Conservation (phyloP, 345 rosid genomes). For the Brassica nigra region DNA sequence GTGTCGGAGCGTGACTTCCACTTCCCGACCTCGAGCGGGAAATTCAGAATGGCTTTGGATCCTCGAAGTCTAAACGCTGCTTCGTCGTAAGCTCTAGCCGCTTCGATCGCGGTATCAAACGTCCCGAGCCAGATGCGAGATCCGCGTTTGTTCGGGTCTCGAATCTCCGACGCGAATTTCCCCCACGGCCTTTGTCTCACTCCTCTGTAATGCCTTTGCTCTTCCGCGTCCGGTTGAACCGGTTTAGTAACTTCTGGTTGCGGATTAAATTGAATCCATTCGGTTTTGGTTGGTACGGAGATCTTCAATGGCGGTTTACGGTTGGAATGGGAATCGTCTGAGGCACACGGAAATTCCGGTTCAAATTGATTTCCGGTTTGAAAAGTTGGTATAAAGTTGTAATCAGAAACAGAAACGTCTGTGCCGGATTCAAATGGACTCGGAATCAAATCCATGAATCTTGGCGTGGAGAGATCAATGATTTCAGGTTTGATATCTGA, state of each 20-base stretch:
- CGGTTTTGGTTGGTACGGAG: conserved; percentile 52
- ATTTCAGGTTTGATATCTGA: conserved; percentile 49
- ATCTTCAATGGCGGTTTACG: conserved; percentile 57
- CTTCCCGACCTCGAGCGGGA: conserved; percentile 85
- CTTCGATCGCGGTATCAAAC: conserved; percentile 67
- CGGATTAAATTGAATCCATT: conserved; percentile 52
- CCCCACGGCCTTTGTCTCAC: conserved; percentile 96
- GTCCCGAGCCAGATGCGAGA: conserved; percentile 90
- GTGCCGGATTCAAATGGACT: conserved; percentile 31
- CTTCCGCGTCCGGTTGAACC: conserved; percentile 16
- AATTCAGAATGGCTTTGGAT: conserved; percentile 79
- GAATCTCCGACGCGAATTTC: conserved; percentile 92
- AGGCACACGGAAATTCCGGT: neutral
- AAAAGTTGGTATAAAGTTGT: neutral
- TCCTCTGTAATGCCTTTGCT: conserved; percentile 72
- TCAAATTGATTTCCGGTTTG: neutral
- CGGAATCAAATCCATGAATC: conserved; percentile 11
- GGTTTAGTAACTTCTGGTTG: conserved; percentile 29
- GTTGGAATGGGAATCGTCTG: conserved; percentile 3
- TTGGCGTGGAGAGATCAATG: conserved; percentile 46
- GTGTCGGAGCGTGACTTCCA: conserved; percentile 33
- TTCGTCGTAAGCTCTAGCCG: conserved; percentile 82
- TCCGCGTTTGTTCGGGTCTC: conserved; percentile 78
- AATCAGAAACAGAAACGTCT: conserved; percentile 27
- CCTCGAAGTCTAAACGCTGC: conserved; percentile 86